Evolutionary conservation across 2,329 filamentous ascomycete genomes (phyloP).

Genomic region (Purpureocillium lavendulum): DNA sequence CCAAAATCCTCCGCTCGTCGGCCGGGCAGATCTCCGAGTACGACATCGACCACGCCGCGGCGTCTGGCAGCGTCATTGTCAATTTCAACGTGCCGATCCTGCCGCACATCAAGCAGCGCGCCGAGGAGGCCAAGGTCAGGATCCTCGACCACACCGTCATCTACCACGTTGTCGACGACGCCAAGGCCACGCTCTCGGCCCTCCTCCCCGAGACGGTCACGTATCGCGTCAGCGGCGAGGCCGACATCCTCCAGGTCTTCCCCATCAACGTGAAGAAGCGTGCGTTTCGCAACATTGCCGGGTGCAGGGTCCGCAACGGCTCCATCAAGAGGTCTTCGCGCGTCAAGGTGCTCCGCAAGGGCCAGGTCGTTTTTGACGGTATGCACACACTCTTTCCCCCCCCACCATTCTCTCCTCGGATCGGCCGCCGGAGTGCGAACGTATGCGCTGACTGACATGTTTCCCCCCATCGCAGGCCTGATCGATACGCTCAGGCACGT

Average conservation of each 20-base stretch:
- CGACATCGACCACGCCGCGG: constrained; percentile 80
- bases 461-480: constrained; percentile 44
- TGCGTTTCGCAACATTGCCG: constrained; percentile 68
- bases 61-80: constrained; percentile 67
- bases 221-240: constrained; percentile 74
- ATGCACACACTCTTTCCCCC: too few species aligned
- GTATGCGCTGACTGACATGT: constrained; percentile 7
- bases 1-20: constrained; percentile 66
- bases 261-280: constrained; percentile 71
- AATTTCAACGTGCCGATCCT: constrained; percentile 76
- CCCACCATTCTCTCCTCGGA: background rate
- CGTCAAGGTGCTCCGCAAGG: constrained; percentile 64
- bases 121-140: constrained; percentile 61
- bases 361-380: constrained; percentile 75
- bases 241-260: constrained; percentile 77
- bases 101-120: constrained; percentile 58
- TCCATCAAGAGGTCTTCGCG: constrained; percentile 52
- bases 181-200: constrained; percentile 59
- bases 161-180: constrained; percentile 69
- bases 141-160: constrained; percentile 85
- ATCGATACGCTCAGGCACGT: constrained; percentile 79
- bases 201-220: constrained; percentile 59
- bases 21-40: constrained; percentile 77
- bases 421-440: too few species aligned
- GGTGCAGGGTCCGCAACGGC: constrained; percentile 81